These are phyloP conservation scores for Aegilops bicornis DNA, from an alignment of 176 grass and related monocot genomes.

Conservation along the genomic window DNA sequence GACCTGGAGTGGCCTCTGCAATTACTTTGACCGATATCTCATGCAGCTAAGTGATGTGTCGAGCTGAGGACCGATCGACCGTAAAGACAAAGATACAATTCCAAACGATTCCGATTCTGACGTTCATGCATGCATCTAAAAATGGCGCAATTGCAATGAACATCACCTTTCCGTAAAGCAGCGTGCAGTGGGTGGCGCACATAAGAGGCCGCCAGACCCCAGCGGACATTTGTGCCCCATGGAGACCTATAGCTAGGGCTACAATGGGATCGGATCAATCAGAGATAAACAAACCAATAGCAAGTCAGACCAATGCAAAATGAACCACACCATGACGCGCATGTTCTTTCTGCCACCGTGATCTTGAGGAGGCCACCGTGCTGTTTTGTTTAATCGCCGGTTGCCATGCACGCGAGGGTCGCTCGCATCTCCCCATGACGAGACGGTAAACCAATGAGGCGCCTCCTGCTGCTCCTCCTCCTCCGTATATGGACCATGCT, in stretches of 20 bases:
- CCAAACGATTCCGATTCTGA: constrained; percentile 9
- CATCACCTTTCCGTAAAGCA: constrained; percentile 39
- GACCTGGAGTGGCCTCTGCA: too few relatives aligned
- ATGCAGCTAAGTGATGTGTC: not conserved
- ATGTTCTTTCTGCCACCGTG: not conserved
- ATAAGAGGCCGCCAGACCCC: not conserved
- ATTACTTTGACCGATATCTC: not conserved
- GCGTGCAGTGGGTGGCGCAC: not conserved
- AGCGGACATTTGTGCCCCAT: not conserved
- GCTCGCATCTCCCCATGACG: constrained; percentile 2
- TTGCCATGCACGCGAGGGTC: constrained; percentile 27
- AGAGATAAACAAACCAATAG: not conserved
- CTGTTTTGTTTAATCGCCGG: constrained; percentile 25
- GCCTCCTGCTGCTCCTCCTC: not conserved
- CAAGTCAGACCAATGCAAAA: not conserved
- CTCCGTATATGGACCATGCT: not conserved
- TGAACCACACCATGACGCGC: not conserved
- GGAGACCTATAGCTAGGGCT: not conserved
- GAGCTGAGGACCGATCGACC: not conserved
- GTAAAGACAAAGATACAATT: not conserved
- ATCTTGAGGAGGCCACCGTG: not conserved
- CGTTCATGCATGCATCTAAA: constrained; percentile 17
- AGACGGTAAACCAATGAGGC: not conserved
- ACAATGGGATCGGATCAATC: not conserved
- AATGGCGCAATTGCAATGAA: constrained; percentile 24